Evolutionary conservation across 345 rosid genomes (phyloP).

Genomic region (Combretum micranthum): DNA sequence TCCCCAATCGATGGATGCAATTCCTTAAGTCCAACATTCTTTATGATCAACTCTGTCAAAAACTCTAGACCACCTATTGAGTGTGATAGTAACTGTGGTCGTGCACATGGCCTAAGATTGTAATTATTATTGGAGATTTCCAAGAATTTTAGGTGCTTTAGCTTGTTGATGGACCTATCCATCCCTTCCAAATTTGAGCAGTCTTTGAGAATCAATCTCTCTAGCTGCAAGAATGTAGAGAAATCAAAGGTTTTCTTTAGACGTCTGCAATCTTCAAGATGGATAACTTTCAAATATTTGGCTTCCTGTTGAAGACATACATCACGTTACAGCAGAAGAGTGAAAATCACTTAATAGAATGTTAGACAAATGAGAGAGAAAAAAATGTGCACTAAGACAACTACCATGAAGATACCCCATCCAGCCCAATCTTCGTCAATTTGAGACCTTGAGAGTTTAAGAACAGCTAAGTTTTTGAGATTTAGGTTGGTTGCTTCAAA

Average conservation of each 20-base stretch:
- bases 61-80: too few relatives aligned
- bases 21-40: not conserved
- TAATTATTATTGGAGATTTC: not conserved
- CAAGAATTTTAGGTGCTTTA: not conserved
- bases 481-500: not conserved
- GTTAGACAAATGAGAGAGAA: not conserved
- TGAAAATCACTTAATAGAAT: not conserved
- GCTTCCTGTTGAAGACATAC: not conserved
- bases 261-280: not conserved
- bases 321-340: too few relatives aligned
- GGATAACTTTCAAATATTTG: not conserved
- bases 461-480: not conserved
- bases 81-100: too few relatives aligned
- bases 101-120: accelerated
- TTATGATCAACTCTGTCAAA: not conserved
- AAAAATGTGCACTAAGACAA: not conserved
- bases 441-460: too few relatives aligned
- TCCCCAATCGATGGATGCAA: not conserved
- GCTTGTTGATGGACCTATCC: not conserved
- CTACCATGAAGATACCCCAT: not conserved
- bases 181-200: not conserved
- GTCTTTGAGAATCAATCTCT: not conserved
- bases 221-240: not conserved
- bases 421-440: not conserved
- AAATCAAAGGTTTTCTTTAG: not conserved